Evolutionary conservation across 352 stramenopile genomes (phyloP).

Genomic region (Pilasporangium apinafurcum): DNA sequence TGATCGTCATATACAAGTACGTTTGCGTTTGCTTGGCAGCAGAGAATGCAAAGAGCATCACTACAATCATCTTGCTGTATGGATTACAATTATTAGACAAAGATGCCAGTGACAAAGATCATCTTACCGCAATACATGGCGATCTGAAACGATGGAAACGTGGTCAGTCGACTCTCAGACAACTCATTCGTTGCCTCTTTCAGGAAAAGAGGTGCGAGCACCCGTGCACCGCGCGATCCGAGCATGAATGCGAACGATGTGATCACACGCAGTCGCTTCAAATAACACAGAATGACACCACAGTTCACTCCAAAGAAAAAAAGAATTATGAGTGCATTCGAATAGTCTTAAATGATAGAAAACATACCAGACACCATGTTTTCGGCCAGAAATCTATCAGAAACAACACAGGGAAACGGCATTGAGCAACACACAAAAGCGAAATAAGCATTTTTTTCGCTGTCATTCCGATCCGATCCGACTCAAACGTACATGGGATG

Average conservation of each 20-base stretch:
- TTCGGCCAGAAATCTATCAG: slow-evolving; percentile 69
- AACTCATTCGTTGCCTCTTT: slow-evolving; percentile 61
- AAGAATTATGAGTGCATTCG: background rate
- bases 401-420: background rate
- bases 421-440: background rate
- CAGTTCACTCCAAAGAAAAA: background rate
- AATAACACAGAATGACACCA: background rate
- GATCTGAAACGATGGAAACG: slow-evolving; percentile 40
- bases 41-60: slow-evolving; percentile 58
- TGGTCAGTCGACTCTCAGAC: slow-evolving; percentile 21
- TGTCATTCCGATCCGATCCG: too few relatives aligned
- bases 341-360: too few relatives aligned
- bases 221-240: slow-evolving; percentile 53
- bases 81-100: background rate
- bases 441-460: background rate
- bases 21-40: slow-evolving; percentile 93
- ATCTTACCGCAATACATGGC: slow-evolving; percentile 52
- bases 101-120: background rate
- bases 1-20: slow-evolving; percentile 92
- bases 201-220: slow-evolving; percentile 65
- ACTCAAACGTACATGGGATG: slow-evolving; percentile 41
- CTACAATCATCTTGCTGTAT: too few relatives aligned
- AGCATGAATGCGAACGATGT: slow-evolving; percentile 68
- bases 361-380: slow-evolving; percentile 47
- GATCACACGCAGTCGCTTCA: slow-evolving; percentile 48